Evolutionary conservation across 1,284 basidiomycete species (phyloP), one percentile per base, ranked within the genome.

Genomic region (Cutaneotrichosporon sp.): DNA sequence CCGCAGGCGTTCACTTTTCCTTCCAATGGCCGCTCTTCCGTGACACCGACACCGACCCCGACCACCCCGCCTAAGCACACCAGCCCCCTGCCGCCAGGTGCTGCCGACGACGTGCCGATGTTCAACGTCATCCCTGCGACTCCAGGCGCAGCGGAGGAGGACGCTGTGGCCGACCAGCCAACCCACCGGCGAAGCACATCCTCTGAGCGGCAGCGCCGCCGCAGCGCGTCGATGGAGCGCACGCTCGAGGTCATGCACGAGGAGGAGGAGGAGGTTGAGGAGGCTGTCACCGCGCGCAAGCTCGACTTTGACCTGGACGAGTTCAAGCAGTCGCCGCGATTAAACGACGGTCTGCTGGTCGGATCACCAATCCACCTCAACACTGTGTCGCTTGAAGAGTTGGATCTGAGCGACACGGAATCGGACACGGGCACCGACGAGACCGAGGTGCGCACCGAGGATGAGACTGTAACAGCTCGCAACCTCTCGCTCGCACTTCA

Each of bases 81-180:
- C 11, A 32, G 30, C 51, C 13, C 8, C 21, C 34, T 36, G n/a
- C 16, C 32, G 16, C 32, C 32, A 7, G 38, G 36, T 14, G n/a
- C 38, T 2, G 58, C 14, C 26, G 58, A 60, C 36, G 58, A 42
- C 26, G 36, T 50, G 34, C 65, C 61, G 22, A 50, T 56, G 60
- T 65, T 79, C 64, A 78, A 79, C 50, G 71, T 79, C 65, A 78
- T 79, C 38, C 78, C 78, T n/a, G 76, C 78, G 4, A 79, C 78
- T 6, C 77, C 77, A 1, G 64, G 74, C 8, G 59, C 57, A 18
- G 58, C 57, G 5, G 73, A 78, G 46, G 58, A 51, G 34, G 34
- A 46, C 18, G 47, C 58, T 32, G 49, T 26, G 5, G 58, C 50
- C 32, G 47, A 59, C 32, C 47, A 49, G 13, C 16, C 49, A 0